Evolutionary conservation across 2,329 filamentous ascomycete species (phyloP).

Genomic region (Berkeleyomyces basicola): DNA sequence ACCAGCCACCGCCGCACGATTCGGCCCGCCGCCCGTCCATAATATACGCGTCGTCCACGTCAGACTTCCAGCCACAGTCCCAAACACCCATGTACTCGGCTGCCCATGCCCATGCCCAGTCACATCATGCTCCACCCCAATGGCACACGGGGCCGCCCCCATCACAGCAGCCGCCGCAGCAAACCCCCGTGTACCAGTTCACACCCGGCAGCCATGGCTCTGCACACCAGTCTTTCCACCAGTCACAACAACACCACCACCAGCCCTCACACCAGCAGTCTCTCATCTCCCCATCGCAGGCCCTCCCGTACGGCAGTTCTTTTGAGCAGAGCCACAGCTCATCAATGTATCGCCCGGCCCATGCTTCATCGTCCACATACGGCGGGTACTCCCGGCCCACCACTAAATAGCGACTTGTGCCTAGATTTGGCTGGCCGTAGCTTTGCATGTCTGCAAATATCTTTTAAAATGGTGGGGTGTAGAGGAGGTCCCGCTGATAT

Average conservation of each 20-base stretch:
- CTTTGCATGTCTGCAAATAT: no score
- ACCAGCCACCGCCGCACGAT: background rate
- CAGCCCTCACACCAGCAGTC: background rate
- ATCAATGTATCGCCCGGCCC: background rate
- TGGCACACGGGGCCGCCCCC: background rate
- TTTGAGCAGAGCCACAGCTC: background rate
- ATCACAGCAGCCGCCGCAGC: background rate
- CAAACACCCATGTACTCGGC: background rate
- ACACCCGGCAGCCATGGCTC: background rate
- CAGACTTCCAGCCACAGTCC: background rate
- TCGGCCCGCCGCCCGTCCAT: background rate
- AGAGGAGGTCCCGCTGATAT: no score
- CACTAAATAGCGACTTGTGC: no score
- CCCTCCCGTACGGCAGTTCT: background rate
- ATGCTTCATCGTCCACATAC: background rate
- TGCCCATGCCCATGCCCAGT: no score
- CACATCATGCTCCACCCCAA: background rate
- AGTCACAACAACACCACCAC: background rate
- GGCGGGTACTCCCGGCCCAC: background rate
- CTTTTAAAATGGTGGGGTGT: no score
- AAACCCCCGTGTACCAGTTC: background rate
- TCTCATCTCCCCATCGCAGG: background rate
- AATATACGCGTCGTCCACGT: background rate
- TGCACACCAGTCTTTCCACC: background rate
- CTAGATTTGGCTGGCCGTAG: no score